These are phyloP conservation scores for Talaromyces thailandensis DNA, from an alignment of 495 filamentous ascomycete genomes.

Conservation along the genomic window DNA sequence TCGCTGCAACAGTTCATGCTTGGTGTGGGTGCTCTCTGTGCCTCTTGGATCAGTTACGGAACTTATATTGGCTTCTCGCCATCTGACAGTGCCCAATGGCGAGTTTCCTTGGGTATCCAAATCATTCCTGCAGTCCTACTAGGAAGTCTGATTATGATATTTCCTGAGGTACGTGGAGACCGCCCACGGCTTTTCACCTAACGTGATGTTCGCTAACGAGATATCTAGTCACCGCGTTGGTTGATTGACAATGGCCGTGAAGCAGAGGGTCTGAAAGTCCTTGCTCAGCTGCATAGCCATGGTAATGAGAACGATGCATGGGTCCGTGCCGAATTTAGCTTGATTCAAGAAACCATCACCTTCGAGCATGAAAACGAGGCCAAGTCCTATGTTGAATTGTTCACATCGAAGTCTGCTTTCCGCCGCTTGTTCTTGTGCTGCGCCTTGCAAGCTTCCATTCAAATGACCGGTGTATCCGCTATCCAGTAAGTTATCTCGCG, in stretches of 20 bases:
- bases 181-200: not conserved
- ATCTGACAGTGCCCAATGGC: conserved; percentile 32
- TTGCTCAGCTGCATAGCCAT: conserved; percentile 41
- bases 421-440: conserved; percentile 60
- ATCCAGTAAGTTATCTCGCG: conserved; percentile 22
- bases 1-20: conserved; percentile 38
- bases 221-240: conserved; percentile 41
- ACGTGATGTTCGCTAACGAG: not conserved
- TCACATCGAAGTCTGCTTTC: conserved; percentile 55
- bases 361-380: conserved; percentile 53
- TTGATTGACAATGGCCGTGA: conserved; percentile 38
- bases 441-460: conserved; percentile 56
- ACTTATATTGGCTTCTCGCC: conserved; percentile 41
- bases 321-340: conserved; percentile 33
- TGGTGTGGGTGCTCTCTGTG: conserved; percentile 30
- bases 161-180: conserved; percentile 30
- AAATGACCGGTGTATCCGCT: conserved; percentile 66
- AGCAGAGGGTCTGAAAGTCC: conserved; percentile 40
- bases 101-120: conserved; percentile 32
- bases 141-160: conserved; percentile 31
- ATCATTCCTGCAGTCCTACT: conserved; percentile 31
- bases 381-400: conserved; percentile 59
- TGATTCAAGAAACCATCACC: conserved; percentile 32
- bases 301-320: conserved; percentile 34
- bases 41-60: conserved; percentile 34